Evolutionary conservation across 805 yeast genomes (phyloP).

Genomic region (Cyberlindnera saturnus): DNA sequence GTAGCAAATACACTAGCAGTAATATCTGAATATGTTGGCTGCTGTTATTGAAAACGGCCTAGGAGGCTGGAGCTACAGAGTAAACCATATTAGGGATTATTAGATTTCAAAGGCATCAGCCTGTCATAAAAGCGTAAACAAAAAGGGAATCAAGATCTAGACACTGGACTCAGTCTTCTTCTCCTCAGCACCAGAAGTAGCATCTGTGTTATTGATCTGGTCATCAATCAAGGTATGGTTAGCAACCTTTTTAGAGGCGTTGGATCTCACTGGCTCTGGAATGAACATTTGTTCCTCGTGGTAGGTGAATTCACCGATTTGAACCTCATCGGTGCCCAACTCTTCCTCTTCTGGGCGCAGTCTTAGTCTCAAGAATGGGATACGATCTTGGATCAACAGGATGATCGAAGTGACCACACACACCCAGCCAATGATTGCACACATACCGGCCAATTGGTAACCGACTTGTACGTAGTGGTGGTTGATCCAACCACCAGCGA

Average conservation of each 20-base stretch:
- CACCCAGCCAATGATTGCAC: slow-evolving; percentile 70
- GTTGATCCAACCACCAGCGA: slow-evolving; percentile 85
- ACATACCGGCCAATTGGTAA: slow-evolving; percentile 77
- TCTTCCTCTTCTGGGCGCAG: slow-evolving; percentile 83
- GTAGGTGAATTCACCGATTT: slow-evolving; percentile 85
- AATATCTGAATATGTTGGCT: too few species aligned
- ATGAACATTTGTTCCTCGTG: slow-evolving; percentile 59
- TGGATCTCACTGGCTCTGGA: slow-evolving; percentile 74
- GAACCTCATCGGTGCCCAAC: slow-evolving; percentile 80
- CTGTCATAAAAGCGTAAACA: background rate
- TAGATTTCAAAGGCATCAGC: background rate
- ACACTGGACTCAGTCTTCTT: slow-evolving; percentile 7
- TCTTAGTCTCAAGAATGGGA: slow-evolving; percentile 80
- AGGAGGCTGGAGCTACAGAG: too few species aligned
- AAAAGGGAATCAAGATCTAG: background rate
- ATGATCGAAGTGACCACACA: slow-evolving; percentile 66
- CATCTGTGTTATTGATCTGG: slow-evolving; percentile 25
- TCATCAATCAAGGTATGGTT: slow-evolving; percentile 29
- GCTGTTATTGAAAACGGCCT: too few species aligned
- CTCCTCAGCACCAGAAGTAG: slow-evolving; percentile 10
- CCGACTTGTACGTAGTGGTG: slow-evolving; percentile 80
- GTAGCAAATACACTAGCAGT: too few species aligned
- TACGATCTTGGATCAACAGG: slow-evolving; percentile 57
- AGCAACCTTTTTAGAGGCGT: slow-evolving; percentile 25
- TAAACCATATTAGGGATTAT: background rate